Percentiles rank a stretch among this genome's conserved stretches.
These are phyloP conservation scores for Pichiaceae sp. DNA, from an alignment of 1,139 yeast genomes.

Conservation along the genomic window DNA sequence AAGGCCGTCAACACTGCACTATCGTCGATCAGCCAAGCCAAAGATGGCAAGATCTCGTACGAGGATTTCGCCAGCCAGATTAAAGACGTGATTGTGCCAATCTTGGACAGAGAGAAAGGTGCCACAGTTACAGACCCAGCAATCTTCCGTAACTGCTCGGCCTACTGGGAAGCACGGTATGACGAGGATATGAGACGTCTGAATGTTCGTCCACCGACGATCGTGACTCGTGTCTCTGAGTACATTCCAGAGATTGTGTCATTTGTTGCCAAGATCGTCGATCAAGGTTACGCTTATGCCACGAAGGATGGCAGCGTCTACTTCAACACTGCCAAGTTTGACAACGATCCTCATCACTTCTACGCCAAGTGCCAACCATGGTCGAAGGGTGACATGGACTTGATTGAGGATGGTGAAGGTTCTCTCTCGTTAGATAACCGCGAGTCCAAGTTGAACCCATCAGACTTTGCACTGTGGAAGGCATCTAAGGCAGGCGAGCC, in stretches of 20 bases:
- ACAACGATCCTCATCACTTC: slow-evolving; percentile 58
- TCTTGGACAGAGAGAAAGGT: slow-evolving; percentile 66
- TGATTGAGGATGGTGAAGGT: slow-evolving; percentile 95
- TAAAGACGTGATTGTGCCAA: slow-evolving; percentile 69
- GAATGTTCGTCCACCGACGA: slow-evolving; percentile 76
- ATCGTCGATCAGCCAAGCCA: slow-evolving; percentile 26
- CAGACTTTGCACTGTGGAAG: slow-evolving; percentile 97
- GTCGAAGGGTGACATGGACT: slow-evolving; percentile 84
- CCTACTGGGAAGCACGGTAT: slow-evolving; percentile 82
- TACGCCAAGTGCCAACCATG: slow-evolving; percentile 98
- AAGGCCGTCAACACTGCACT: slow-evolving; percentile 56
- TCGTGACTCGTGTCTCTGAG: slow-evolving; percentile 94
- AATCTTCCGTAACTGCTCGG: slow-evolving; percentile 73
- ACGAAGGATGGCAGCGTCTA: slow-evolving; percentile 89
- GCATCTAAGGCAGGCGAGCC: slow-evolving; percentile 98
- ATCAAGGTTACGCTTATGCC: slow-evolving; percentile 76
- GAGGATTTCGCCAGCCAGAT: slow-evolving; percentile 40
- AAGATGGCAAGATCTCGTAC: slow-evolving; percentile 16
- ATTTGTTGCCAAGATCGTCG: slow-evolving; percentile 67
- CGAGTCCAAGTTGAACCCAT: slow-evolving; percentile 54
- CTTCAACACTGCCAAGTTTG: slow-evolving; percentile 82
- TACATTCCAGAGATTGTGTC: slow-evolving; percentile 85
- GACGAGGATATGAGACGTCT: slow-evolving; percentile 79
- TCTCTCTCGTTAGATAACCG: slow-evolving; percentile 49
- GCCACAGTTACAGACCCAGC: slow-evolving; percentile 74